Base-by-base conservation (phyloP, 2,329 filamentous ascomycete genomes). In the Aspergillus oerlinghausenensis region DNA sequence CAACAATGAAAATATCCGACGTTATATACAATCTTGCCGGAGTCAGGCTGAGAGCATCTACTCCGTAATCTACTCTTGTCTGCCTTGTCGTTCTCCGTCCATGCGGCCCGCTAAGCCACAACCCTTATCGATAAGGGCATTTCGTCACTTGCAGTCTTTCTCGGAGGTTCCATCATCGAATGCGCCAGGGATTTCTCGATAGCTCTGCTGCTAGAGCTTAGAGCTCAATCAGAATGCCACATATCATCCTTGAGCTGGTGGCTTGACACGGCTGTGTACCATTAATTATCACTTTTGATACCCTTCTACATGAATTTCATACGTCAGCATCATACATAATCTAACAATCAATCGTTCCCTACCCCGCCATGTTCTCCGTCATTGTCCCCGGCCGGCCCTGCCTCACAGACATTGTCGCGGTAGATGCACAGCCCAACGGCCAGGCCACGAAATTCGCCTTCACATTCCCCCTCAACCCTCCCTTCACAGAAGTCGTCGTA, bases 401-500 rank as follows among this genome's bases (percentile, higher is more conserved):
- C 62, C 77, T 86, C 59, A 83, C 83, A 48, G 77, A 84, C 60
- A 80, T 84, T 35, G 66, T 73, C 57, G 70, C 74, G 23, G 69
- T 82, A 29, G 79, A 79, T 28, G 70, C 81, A 52, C 81, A 83
- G 55, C 78, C 80, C 45, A 79, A 78, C 29, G 75, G 82, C 54
- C 82, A 82, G 58, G 75, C 81, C 47, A 84, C 83, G 2, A 85
- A 88, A 71, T 86, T 85, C 71, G 82, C 84, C 52, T 86, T 88
- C 73, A 77, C 84, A 52, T 91, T 94, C 72, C 86, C 88, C 17
- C 72, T 82, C 6, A 67, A 72, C 26, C 82, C 84, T 1, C 66
- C 79, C 4, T 86, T 88, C 72, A 80, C 78, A 54, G 92, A 97
- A 72, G 83, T 97, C 55, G 88, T 92, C 67, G 86, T 97, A 56